phyloP scores from a whole-genome alignment of 805 yeast species.

The Candida maesae region DNA sequence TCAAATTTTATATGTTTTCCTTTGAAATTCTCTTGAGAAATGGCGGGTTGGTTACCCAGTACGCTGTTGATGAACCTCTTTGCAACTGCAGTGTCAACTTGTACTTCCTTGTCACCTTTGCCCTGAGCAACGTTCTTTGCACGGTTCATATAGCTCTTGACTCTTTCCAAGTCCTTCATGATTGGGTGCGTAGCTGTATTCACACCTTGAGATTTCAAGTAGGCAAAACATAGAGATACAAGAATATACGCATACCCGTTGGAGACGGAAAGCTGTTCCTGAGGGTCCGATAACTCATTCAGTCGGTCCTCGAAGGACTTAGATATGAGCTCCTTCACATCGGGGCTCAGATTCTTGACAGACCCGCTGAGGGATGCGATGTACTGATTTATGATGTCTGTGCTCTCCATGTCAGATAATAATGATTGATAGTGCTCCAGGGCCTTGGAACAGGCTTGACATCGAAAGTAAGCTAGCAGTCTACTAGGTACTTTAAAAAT shows the following conservation, averaged over 20 bases:
- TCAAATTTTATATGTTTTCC: constrained; percentile 52
- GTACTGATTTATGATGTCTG: constrained; percentile 39
- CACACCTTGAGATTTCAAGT: constrained; percentile 54
- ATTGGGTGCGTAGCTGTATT: constrained; percentile 58
- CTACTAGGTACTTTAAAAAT: not conserved
- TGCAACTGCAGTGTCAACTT: constrained; percentile 37
- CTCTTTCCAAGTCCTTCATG: constrained; percentile 61
- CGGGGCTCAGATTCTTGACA: constrained; percentile 32
- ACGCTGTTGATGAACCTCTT: constrained; percentile 44
- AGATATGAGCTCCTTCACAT: constrained; percentile 35
- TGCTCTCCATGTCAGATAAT: constrained; percentile 48
- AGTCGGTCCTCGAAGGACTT: constrained; percentile 38
- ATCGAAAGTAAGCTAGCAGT: too few relatives aligned
- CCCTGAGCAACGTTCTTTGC: constrained; percentile 31
- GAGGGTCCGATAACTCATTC: constrained; percentile 18
- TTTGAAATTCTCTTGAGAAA: constrained; percentile 47
- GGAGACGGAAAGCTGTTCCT: constrained; percentile 26
- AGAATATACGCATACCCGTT: constrained; percentile 35
- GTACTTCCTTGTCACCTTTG: constrained; percentile 12
- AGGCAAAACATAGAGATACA: constrained; percentile 54
- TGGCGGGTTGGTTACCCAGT: constrained; percentile 44
- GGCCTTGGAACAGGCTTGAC: too few relatives aligned
- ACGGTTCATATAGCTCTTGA: constrained; percentile 64
- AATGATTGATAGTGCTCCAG: too few relatives aligned
- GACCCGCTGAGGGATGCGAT: constrained; percentile 36